These are phyloP conservation scores for Eurotiales sp. DNA, from an alignment of 2,329 filamentous ascomycete genomes.

Conservation along the genomic window DNA sequence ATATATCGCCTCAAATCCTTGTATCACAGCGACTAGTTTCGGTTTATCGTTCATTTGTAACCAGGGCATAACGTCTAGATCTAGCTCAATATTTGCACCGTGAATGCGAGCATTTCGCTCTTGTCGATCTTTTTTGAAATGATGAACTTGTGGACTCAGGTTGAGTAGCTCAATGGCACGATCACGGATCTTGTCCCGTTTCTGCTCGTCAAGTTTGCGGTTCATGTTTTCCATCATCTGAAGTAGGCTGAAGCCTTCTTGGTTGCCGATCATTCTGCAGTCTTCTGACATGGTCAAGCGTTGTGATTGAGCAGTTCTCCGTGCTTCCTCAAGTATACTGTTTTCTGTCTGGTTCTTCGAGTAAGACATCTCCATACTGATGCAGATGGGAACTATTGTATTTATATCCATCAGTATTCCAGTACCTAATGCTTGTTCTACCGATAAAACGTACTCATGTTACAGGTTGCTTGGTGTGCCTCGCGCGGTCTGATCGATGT, in stretches of 20 bases:
- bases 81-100: neutral
- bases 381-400: neutral
- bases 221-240: constrained; percentile 1
- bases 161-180: neutral
- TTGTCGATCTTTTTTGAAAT: neutral
- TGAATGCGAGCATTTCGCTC: neutral
- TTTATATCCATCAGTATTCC: constrained; percentile 1
- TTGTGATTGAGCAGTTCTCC: constrained; percentile 1
- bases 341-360: neutral
- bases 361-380: neutral
- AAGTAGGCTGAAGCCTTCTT: neutral
- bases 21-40: neutral
- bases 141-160: neutral
- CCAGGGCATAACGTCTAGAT: neutral
- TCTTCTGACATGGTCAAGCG: neutral
- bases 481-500: neutral
- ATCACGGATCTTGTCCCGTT: neutral
- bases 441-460: constrained; percentile 1
- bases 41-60: neutral
- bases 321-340: neutral
- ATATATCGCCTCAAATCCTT: neutral
- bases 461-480: neutral
- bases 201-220: neutral
- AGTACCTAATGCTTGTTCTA: neutral
- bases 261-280: constrained; percentile 2